phyloP scores from a whole-genome alignment of 2,329 filamentous ascomycete species.

The Paecilomyces formosus region DNA sequence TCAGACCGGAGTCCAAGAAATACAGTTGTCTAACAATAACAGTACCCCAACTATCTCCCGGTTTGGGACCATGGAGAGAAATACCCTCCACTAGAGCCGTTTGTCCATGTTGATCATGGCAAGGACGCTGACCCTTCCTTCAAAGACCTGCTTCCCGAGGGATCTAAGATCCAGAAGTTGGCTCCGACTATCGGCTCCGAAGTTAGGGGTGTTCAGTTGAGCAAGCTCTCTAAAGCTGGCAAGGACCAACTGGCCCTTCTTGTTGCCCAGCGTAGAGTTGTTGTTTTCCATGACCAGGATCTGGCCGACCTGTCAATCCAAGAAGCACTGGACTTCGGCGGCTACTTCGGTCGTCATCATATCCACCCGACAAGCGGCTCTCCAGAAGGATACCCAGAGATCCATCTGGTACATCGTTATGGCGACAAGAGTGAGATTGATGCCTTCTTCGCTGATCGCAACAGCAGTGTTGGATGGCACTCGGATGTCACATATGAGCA shows the following conservation, averaged over 20 bases:
- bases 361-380: slow-evolving; percentile 7
- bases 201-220: slow-evolving; percentile 42
- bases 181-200: slow-evolving; percentile 40
- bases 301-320: slow-evolving; percentile 11
- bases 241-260: slow-evolving; percentile 45
- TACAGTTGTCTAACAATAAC: neutral
- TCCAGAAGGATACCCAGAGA: slow-evolving; percentile 3
- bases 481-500: slow-evolving; percentile 20
- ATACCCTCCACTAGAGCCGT: slow-evolving; percentile 34
- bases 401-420: slow-evolving; percentile 2
- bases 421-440: neutral
- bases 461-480: slow-evolving; percentile 11
- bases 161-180: slow-evolving; percentile 9
- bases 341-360: slow-evolving; percentile 20
- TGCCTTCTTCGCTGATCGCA: slow-evolving; percentile 22
- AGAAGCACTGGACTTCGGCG: slow-evolving; percentile 13
- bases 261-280: slow-evolving; percentile 22
- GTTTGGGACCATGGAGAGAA: slow-evolving; percentile 16
- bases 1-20: neutral
- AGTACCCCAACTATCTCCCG: slow-evolving; percentile 21
- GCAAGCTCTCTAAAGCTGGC: slow-evolving; percentile 39
- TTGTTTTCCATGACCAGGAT: slow-evolving; percentile 12
- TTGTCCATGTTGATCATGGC: slow-evolving; percentile 35
- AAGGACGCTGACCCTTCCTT: slow-evolving; percentile 37
- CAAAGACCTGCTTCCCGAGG: slow-evolving; percentile 30